Base-by-base conservation (phyloP, 129 eudicot genomes). In the Helichrysum umbraculigerum region DNA sequence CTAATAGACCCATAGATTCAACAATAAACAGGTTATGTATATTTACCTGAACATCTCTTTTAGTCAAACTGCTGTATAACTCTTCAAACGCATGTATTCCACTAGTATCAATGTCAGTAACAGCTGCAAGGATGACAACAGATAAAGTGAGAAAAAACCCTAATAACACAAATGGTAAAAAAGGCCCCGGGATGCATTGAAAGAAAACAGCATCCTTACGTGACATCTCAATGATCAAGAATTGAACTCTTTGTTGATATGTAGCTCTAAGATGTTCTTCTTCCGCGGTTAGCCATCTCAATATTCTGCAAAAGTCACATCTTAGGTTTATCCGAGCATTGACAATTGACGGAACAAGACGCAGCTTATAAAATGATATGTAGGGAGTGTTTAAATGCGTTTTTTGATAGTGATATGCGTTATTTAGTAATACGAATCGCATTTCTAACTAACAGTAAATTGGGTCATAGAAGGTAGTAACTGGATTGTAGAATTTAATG, bases 61-160 rank as follows among this genome's bases (percentile, higher is more conserved):
- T 89, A 20, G 78, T 74, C 61, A 87, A 86, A 81, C 88, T 87
- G 72, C 78, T 89, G 66, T 74, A 62, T 72, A 89, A 47, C 79
- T 89, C 96, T 81, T 89, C 89, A 80, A 89, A 83, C 32, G 96
- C 96, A 78, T 86, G 88, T 78, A 89, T 89, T 47, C 96, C 96
- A 67, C 96, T 89, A 5, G 96, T 89, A 85, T 89, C 96, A 0
- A 89, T 87, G 70, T 89, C 96, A 0, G 92, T 89, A 52, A 91
- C 92, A 34, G 97, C 97, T 91, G 87, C 82, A 77, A 75, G 37
- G n/a, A 66, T 12, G 32, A 69, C 25, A 17, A 39, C 5, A 3
- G 7, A 66, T 54, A 66, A 41, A 30, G 54, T 73, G 22, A 58
- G 6, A 25, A 3, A 71, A 73, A 66, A 74, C 33, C 64, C 2